phyloP scores from a whole-genome alignment of 2,329 filamentous ascomycete genomes.

The Fusarium domesticum region DNA sequence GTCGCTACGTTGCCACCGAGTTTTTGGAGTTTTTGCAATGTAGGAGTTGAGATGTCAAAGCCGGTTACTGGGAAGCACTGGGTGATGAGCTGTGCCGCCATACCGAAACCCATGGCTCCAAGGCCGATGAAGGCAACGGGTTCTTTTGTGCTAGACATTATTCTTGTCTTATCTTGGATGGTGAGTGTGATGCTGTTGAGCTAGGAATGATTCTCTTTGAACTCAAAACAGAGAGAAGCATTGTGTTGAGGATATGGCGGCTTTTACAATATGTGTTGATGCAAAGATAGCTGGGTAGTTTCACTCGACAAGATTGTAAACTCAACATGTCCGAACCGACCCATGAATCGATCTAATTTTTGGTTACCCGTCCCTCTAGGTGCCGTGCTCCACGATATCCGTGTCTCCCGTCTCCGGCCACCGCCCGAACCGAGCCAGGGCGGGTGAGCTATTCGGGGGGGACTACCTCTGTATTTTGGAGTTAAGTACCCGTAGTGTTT shows the following conservation, averaged over 20 bases:
- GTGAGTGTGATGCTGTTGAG: background rate
- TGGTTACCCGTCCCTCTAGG: background rate
- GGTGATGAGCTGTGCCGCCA: slow-evolving; percentile 13
- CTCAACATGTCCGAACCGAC: background rate
- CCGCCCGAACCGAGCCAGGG: no score
- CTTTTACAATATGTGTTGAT: background rate
- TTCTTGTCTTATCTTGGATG: background rate
- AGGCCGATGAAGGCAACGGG: slow-evolving; percentile 17
- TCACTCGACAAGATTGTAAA: background rate
- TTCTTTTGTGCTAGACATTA: slow-evolving; percentile 7
- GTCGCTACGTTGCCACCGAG: slow-evolving; percentile 5
- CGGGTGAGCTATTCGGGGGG: no score
- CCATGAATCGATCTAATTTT: background rate
- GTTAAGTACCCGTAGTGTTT: no score
- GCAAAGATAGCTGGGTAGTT: background rate
- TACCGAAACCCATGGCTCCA: slow-evolving; percentile 21
- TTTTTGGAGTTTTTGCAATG: slow-evolving; percentile 6
- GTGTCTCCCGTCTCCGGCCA: no score
- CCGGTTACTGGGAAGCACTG: slow-evolving; percentile 14
- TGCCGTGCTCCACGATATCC: no score
- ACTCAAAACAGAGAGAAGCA: background rate
- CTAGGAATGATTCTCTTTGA: background rate
- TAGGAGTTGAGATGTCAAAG: slow-evolving; percentile 12
- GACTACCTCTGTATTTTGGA: no score
- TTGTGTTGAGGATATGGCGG: background rate